These are phyloP conservation scores for Colletotrichum viniferum DNA, from an alignment of 2,329 filamentous ascomycete genomes.

Conservation along the genomic window DNA sequence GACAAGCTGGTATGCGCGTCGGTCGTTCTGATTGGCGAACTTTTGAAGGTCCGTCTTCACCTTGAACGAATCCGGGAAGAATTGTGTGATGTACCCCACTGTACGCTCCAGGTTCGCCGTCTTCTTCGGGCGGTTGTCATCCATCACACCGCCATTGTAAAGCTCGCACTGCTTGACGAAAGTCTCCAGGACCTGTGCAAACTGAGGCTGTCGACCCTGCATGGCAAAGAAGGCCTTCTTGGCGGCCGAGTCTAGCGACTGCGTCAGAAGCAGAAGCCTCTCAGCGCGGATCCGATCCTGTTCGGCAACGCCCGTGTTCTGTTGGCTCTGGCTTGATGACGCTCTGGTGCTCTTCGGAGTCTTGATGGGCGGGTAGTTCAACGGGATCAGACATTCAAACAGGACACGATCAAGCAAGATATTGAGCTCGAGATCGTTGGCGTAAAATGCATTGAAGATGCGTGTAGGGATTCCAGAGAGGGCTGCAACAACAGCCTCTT, in stretches of 20 bases:
- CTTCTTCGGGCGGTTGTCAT: constrained; percentile 70
- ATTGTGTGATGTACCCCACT: constrained; percentile 73
- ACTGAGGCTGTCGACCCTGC: constrained; percentile 77
- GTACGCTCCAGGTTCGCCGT: constrained; percentile 75
- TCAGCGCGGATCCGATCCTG: constrained; percentile 81
- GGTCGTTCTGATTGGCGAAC: constrained; percentile 90
- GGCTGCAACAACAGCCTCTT: constrained; percentile 76
- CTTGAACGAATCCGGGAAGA: constrained; percentile 76
- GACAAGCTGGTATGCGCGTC: constrained; percentile 87
- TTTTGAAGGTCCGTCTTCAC: constrained; percentile 81
- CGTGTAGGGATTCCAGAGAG: constrained; percentile 82
- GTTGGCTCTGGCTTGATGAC: constrained; percentile 48
- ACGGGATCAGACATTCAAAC: constrained; percentile 86
- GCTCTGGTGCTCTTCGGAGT: constrained; percentile 62
- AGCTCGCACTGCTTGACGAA: constrained; percentile 86
- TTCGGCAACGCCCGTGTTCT: constrained; percentile 52
- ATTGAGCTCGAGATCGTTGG: constrained; percentile 87
- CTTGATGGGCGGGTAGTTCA: constrained; percentile 78
- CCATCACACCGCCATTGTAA: constrained; percentile 86
- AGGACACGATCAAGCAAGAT: constrained; percentile 82
- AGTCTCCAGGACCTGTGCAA: constrained; percentile 74
- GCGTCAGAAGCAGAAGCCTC: constrained; percentile 81
- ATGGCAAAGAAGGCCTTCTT: constrained; percentile 89
- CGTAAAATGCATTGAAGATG: constrained; percentile 87
- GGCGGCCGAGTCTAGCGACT: constrained; percentile 76